Evolutionary conservation across 805 yeast species (phyloP), one percentile per base, ranked within the genome.

Genomic region (Yamadazyma takamatsuzukensis): DNA sequence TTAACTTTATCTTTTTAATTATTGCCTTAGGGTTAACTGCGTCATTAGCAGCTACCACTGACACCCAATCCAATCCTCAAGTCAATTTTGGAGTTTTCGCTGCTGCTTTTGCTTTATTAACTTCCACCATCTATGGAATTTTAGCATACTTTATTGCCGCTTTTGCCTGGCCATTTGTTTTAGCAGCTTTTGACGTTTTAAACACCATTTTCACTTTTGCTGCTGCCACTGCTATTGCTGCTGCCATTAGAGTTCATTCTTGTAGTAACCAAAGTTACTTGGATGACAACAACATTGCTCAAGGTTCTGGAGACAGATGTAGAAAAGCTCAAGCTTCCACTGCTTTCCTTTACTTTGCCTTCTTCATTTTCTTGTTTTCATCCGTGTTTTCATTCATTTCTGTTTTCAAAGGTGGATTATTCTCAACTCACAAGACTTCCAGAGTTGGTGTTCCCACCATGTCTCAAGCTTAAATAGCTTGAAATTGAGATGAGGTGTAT

Each of bases 221-320:
- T 30, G 97, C 86, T 45, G 97, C 89, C 52, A 79, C 95, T 38
- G 96, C 96, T 33, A 70, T 93, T 56, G 97, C 97, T 33, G 95
- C 86, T 40, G 94, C 80, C 52, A 79, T 84, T 56, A 78, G 89
- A 64, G 73, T 72, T 44, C 96, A 88, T 74, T 82, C 95, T 25
- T 90, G 98, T 74, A 39, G 69, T 48, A 83, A 87, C 78, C 46
- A 68, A 41, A 38, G 25, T 35, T 88, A 85, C 72, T 40, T 88
- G 46, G 69, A 77, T 48, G 30, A 49, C 45, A 90, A 90, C 75
- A 61, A 61, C 41, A 74, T 85, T 49, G 62, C 84, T 40, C 86
- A 85, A 69, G 94, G 95, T 47, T 71, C 80, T 26, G 53, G 68
- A 15, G 84, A 78, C 54, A 80, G 97, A 73, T 93, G 99, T 72